phyloP scores from a whole-genome alignment of 129 eudicot genomes.

The Centella asiatica region DNA sequence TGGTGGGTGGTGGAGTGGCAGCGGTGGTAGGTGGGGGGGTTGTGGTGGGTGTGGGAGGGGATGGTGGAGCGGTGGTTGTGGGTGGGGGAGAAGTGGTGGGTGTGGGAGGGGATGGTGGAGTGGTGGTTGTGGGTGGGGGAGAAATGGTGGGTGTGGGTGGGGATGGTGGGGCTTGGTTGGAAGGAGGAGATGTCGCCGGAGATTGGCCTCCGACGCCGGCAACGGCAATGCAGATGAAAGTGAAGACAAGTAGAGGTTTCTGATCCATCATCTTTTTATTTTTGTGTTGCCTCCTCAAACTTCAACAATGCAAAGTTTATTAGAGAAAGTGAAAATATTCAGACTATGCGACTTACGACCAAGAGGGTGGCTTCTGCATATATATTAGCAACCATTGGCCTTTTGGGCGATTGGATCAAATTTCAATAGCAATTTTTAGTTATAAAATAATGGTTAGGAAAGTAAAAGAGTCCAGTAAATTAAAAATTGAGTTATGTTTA shows the following conservation, averaged over 20 bases:
- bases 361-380: no score
- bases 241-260: conserved; percentile 27
- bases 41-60: conserved; percentile 8
- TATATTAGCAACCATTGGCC: no score
- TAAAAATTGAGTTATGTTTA: no score
- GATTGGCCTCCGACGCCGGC: conserved; percentile 56
- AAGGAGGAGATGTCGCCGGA: conserved; percentile 52
- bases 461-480: no score
- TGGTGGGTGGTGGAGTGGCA: conserved; percentile 10
- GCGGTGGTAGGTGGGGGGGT: conserved; percentile 13
- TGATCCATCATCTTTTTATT: conserved; percentile 25
- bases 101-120: conserved; percentile 48
- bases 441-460: no score
- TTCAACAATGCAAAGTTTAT: no score
- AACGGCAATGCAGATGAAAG: conserved; percentile 59
- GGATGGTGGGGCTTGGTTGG: conserved; percentile 43
- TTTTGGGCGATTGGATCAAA: no score
- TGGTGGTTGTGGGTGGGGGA: conserved; percentile 48
- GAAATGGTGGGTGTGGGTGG: conserved; percentile 37
- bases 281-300: neutral
- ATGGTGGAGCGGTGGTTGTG: conserved; percentile 12
- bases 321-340: neutral
- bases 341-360: neutral
- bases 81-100: conserved; percentile 17
- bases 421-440: no score